Evolutionary conservation across 768 basidiomycete genomes (phyloP), one percentile per base, ranked within the genome.

Genomic region (Tylopilus intermedius): DNA sequence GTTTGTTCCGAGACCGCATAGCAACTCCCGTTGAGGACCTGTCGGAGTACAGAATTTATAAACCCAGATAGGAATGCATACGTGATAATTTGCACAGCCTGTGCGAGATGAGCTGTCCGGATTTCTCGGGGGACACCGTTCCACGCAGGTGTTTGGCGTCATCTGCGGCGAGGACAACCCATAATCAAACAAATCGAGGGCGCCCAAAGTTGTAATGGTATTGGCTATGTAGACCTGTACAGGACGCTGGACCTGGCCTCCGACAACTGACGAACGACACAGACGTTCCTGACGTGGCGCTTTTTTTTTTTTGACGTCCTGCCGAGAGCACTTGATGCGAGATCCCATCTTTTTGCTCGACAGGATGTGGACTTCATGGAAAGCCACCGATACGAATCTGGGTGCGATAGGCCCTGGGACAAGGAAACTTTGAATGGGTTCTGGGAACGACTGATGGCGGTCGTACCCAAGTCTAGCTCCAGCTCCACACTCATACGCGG

Each of bases 1-100:
- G 35, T 32, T 60, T 49, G 53, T 69, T 63, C 63, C 57, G 67
- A 56, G 52, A 35, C 47, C 61, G 67, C 67, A 40, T 69, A 67
- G 66, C 66, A 67, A 68, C 66, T 62, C 59, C 58, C 58, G 63
- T n/a, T 27, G 47, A 53, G 54, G 58, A 50, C 55, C 58, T 56
- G 61, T 14, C 63, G 61, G 56, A 54, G 53, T 49, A n/a, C 38
- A 3, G 50, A 63, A 37, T 38, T 33, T 54, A 35, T 0, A 41
- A 48, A 27, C 58, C 11, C 60, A 49, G 54, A 47, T n/a, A 21
- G 46, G 32, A 38, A 49, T 10, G 21, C 0, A 10, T 30, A 58
- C 58, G 53, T 55, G 47, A 58, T 50, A 45, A 60, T 18, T 18
- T 9, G n/a, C 21, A 22, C 39, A 40, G 38, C 18, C 38, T 15